These are phyloP conservation scores for Rutstroemia sp. DNA, from an alignment of 2,329 filamentous ascomycete species.

Conservation along the genomic window DNA sequence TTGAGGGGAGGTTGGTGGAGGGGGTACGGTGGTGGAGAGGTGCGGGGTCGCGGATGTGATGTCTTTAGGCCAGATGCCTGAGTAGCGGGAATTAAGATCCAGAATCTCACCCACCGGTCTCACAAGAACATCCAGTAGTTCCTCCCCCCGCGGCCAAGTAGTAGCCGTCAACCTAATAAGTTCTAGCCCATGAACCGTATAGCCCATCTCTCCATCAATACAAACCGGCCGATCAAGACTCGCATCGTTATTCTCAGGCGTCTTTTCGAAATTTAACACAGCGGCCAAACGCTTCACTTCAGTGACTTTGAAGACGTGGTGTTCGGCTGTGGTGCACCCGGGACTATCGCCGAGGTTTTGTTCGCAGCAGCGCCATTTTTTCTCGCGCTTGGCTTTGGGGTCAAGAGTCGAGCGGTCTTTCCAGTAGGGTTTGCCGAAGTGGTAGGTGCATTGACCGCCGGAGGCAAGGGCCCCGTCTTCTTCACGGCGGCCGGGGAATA, in stretches of 20 bases:
- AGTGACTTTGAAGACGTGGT: constrained; percentile 83
- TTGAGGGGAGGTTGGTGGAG: constrained; percentile 19
- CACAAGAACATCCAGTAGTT: constrained; percentile 77
- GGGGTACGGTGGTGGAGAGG: constrained; percentile 20
- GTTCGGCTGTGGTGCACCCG: constrained; percentile 64
- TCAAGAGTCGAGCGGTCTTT: constrained; percentile 43
- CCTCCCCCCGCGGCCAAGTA: constrained; percentile 71
- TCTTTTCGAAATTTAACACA: constrained; percentile 71
- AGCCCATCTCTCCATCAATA: constrained; percentile 98
- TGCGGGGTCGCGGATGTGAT: constrained; percentile 61
- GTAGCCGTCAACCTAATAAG: constrained; percentile 84
- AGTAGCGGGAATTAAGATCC: constrained; percentile 88
- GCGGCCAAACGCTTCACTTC: constrained; percentile 69
- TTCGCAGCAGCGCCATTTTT: constrained; percentile 72
- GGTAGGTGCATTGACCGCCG: constrained; percentile 72
- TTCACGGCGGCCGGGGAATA: constrained; percentile 77
- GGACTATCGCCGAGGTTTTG: constrained; percentile 62
- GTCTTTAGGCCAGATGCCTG: constrained; percentile 75
- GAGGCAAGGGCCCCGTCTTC: constrained; percentile 69
- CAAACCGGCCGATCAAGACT: constrained; percentile 52
- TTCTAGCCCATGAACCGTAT: constrained; percentile 82
- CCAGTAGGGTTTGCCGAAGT: constrained; percentile 65
- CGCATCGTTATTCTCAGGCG: constrained; percentile 56
- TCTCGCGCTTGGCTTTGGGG: constrained; percentile 48
- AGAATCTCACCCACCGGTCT: constrained; percentile 75